Evolutionary conservation across 768 basidiomycete species (phyloP), one percentile per base, ranked within the genome.

Genomic region (Leccinum disarticulatum): DNA sequence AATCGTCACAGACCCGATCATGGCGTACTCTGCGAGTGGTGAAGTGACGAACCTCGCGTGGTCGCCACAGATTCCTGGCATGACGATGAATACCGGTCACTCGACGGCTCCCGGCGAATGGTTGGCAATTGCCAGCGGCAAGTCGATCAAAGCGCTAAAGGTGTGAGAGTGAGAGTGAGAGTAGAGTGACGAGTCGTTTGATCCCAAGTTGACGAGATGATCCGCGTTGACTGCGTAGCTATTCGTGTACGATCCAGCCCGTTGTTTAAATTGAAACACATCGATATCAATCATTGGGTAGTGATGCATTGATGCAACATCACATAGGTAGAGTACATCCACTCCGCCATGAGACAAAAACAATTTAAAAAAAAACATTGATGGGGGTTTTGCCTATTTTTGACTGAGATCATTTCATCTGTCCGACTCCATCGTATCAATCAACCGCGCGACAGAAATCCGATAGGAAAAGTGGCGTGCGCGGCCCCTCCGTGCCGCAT

Each of bases 41-140:
- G 93, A 94, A 76, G 84, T 95, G 66, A 90, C 89, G 19, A 91
- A 88, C 65, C 75, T 95, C 14, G 90, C 90, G 11, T 95, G 93
- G 93, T 92, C 90, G n/a, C 91, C 91, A 22, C 82, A 84, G 61
- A 90, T 94, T 61, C 83, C 84, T 64, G 87, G 87, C 9, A 83
- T 90, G 82, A 81, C 83, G 52, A 86, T 90, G 82, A 85, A 84
- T 62, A 86, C 83, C 1, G 90, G 90, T 17, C 84, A 88, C 66
- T 82, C 86, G 58, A 90, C 87, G 1, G 82, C 81, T 27, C 81
- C 87, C 0, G 91, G 91, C 22, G 93, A 95, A 73, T 95, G 93
- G 92, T 76, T 95, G 19, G 92, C 90, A 25, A 82, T 93, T 68
- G 86, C 90, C 47, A 87, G 85, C 63, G 93, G 93, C 30, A 93